phyloP scores from a whole-genome alignment of 2,329 filamentous ascomycete genomes.

The Sporothrix inflata region DNA sequence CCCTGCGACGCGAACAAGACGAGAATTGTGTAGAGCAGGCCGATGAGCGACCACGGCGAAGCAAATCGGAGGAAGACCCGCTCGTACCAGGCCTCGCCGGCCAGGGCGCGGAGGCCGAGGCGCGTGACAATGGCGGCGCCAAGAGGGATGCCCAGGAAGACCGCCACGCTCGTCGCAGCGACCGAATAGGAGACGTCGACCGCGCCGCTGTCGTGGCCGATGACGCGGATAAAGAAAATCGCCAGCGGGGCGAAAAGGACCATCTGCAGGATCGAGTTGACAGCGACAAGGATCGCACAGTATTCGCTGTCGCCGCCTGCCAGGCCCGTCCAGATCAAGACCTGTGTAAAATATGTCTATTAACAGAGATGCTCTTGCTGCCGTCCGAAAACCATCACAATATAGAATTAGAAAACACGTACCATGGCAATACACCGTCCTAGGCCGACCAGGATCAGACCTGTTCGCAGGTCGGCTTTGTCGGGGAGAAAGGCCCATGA shows the following conservation, averaged over 20 bases:
- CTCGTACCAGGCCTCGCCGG: constrained; percentile 66
- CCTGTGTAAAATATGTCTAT: background rate
- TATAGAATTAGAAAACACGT: constrained; percentile 16
- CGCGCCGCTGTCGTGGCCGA: constrained; percentile 53
- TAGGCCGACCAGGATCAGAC: constrained; percentile 79
- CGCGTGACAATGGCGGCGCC: constrained; percentile 77
- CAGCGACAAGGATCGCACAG: constrained; percentile 76
- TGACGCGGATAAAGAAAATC: constrained; percentile 70
- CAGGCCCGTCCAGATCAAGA: constrained; percentile 67
- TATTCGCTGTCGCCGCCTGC: constrained; percentile 80
- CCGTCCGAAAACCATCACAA: no score
- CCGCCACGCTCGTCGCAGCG: constrained; percentile 78
- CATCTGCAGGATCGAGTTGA: constrained; percentile 79
- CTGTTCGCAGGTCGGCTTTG: constrained; percentile 60
- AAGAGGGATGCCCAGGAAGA: constrained; percentile 84
- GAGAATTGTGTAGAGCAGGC: constrained; percentile 83
- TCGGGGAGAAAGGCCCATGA: constrained; percentile 71
- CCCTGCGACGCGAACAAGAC: constrained; percentile 86
- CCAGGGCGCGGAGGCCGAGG: constrained; percentile 58
- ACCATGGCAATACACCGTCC: constrained; percentile 91
- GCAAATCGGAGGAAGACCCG: constrained; percentile 68
- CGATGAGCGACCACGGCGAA: constrained; percentile 77
- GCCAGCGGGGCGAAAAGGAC: constrained; percentile 71
- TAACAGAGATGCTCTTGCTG: background rate
- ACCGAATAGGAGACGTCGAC: constrained; percentile 59